Percentiles rank a stretch among this genome's conserved stretches.
Conservation (phyloP, 305 asterid species). For the Rubia peregrina region DNA sequence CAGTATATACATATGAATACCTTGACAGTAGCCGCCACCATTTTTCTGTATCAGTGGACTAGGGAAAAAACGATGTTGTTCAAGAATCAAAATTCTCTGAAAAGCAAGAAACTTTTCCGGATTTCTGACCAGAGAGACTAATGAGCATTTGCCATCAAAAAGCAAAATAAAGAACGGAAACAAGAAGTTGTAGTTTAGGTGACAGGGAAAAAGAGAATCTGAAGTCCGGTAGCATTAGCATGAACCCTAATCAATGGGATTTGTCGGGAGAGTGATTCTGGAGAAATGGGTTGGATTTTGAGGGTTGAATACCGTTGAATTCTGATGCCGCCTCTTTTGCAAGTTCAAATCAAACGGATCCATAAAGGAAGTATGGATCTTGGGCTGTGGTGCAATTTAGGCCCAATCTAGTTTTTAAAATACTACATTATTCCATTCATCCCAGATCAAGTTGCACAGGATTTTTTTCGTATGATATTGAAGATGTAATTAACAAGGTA, state of each 20-base stretch:
- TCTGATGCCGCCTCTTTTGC: constrained; percentile 4
- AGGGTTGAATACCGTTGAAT: neutral
- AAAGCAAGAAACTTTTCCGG: neutral
- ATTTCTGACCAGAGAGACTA: neutral
- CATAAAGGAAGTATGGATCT: neutral
- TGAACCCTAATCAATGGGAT: neutral
- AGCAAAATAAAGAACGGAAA: neutral
- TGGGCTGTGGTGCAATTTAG: neutral
- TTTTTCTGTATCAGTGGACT: neutral
- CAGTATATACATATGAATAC: neutral
- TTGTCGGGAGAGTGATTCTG: neutral
- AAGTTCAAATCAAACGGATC: constrained; percentile 7
- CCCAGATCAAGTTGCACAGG: no score
- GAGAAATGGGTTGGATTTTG: neutral
- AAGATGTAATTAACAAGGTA: no score
- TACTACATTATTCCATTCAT: neutral
- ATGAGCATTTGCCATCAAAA: neutral
- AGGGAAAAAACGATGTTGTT: neutral
- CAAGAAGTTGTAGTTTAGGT: neutral
- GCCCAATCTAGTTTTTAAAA: neutral
- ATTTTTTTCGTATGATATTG: no score
- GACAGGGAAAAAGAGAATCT: neutral
- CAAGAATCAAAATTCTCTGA: neutral
- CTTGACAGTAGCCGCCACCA: constrained; percentile 1
- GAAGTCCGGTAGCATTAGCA: neutral